Conservation (phyloP, 257 asterid species). For the Forsythia suspensa region DNA sequence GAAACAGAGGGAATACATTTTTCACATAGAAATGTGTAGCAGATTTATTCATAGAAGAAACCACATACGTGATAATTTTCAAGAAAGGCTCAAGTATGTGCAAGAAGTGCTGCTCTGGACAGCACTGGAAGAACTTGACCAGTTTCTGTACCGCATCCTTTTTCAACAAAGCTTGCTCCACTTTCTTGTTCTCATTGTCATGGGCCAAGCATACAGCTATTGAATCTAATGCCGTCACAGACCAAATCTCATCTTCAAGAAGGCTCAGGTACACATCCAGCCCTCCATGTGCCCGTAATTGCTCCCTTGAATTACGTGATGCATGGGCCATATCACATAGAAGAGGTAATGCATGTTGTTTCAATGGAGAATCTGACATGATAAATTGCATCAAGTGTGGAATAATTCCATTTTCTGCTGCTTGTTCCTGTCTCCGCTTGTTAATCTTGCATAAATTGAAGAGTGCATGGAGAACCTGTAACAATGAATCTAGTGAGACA, state of each 20-base stretch:
- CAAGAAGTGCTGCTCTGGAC: constrained; percentile 95
- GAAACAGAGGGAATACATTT: not conserved
- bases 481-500: constrained; percentile 34
- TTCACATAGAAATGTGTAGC: not conserved
- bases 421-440: constrained; percentile 99
- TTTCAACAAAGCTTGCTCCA: constrained; percentile 85
- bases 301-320: constrained; percentile 96
- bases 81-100: constrained; percentile 94
- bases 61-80: constrained; percentile 91
- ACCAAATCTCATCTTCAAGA: constrained; percentile 92
- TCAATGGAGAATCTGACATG: constrained; percentile 87
- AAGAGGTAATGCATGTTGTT: constrained; percentile 88
- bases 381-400: constrained; percentile 94
- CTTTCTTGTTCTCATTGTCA: constrained; percentile 88
- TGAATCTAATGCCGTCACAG: constrained; percentile 96
- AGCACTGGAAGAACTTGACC: constrained; percentile 85
- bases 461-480: constrained; percentile 89
- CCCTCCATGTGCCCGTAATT: constrained; percentile 97
- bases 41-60: constrained; percentile 11
- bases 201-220: constrained; percentile 98
- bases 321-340: constrained; percentile 99
- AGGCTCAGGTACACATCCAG: constrained; percentile 92
- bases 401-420: constrained; percentile 97
- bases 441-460: constrained; percentile 98
- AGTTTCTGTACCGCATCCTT: constrained; percentile 92